Percentiles rank a stretch among this genome's conserved stretches.
Conservation (phyloP, 2,329 filamentous ascomycete genomes). For the Hirsutella thompsonii region DNA sequence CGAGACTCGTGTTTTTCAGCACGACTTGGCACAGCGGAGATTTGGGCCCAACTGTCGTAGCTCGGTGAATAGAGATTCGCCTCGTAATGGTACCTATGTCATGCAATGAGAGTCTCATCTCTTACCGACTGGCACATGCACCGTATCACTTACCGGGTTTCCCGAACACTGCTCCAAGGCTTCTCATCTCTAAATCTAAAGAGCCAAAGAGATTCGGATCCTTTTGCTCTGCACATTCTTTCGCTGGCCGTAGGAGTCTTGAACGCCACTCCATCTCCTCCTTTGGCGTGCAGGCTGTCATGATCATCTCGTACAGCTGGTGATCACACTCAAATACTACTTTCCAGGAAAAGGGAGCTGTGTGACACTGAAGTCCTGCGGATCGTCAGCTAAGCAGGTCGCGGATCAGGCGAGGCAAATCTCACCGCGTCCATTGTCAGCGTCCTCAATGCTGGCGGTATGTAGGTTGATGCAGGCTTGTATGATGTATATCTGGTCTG, state of each 20-base stretch:
- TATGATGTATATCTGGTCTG: slow-evolving; percentile 57
- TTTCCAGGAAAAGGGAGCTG: slow-evolving; percentile 85
- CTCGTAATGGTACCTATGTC: slow-evolving; percentile 45
- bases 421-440: slow-evolving; percentile 63
- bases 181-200: slow-evolving; percentile 58
- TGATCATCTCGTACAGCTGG: slow-evolving; percentile 69
- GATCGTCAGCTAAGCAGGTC: neutral
- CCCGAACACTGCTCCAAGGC: slow-evolving; percentile 63
- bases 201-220: slow-evolving; percentile 43
- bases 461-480: slow-evolving; percentile 60
- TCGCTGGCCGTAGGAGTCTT: slow-evolving; percentile 41
- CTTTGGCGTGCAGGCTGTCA: slow-evolving; percentile 70
- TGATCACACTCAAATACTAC: slow-evolving; percentile 67
- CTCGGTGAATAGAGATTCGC: slow-evolving; percentile 65
- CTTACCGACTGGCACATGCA: too few species aligned
- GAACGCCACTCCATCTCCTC: slow-evolving; percentile 74
- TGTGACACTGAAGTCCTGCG: slow-evolving; percentile 74
- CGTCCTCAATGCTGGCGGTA: slow-evolving; percentile 54
- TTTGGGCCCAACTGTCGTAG: slow-evolving; percentile 60
- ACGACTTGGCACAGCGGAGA: slow-evolving; percentile 63
- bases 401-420: neutral
- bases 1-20: slow-evolving; percentile 69
- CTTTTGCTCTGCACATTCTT: slow-evolving; percentile 32
- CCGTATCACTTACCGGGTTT: slow-evolving; percentile 41
- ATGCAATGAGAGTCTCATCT: neutral